Evolutionary conservation across 2,329 filamentous ascomycete genomes (phyloP).

Genomic region (Akanthomyces dipterigenus): DNA sequence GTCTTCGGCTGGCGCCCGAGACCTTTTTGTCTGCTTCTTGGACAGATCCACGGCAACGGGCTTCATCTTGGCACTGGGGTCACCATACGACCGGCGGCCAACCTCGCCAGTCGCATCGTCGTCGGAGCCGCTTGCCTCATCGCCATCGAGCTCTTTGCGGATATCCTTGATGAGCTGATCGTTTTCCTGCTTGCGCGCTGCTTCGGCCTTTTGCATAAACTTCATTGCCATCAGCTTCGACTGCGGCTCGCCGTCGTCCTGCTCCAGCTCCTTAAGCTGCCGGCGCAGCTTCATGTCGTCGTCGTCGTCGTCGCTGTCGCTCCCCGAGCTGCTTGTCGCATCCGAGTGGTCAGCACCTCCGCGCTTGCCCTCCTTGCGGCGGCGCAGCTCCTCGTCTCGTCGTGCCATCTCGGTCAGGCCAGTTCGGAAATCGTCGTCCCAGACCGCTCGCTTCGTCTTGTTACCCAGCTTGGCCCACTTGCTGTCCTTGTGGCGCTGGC

Average conservation of each 20-base stretch:
- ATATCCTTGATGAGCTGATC: conserved; percentile 68
- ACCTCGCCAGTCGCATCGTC: conserved; percentile 51
- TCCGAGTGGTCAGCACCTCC: conserved; percentile 45
- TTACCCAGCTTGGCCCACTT: conserved; percentile 87
- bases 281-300: conserved; percentile 49
- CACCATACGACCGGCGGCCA: conserved; percentile 66
- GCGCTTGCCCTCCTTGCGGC: conserved; percentile 67
- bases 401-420: conserved; percentile 76
- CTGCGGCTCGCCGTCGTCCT: conserved; percentile 45
- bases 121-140: conserved; percentile 40
- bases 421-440: conserved; percentile 80
- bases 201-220: conserved; percentile 91
- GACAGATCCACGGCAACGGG: conserved; percentile 25
- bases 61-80: conserved; percentile 27
- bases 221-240: conserved; percentile 76
- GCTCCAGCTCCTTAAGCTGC: conserved; percentile 36
- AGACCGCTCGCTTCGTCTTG: conserved; percentile 69
- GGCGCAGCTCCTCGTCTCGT: conserved; percentile 73
- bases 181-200: conserved; percentile 68
- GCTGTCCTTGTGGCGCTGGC: conserved; percentile 76
- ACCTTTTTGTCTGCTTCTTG: conserved; percentile 18
- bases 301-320: conserved; percentile 48
- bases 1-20: conserved; percentile 22
- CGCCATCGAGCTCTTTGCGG: conserved; percentile 63
- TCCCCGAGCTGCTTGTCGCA: conserved; percentile 28